Percentiles rank a stretch among this genome's conserved stretches.
Evolutionary conservation across 805 yeast genomes (phyloP).

Genomic region (Candida anglica): DNA sequence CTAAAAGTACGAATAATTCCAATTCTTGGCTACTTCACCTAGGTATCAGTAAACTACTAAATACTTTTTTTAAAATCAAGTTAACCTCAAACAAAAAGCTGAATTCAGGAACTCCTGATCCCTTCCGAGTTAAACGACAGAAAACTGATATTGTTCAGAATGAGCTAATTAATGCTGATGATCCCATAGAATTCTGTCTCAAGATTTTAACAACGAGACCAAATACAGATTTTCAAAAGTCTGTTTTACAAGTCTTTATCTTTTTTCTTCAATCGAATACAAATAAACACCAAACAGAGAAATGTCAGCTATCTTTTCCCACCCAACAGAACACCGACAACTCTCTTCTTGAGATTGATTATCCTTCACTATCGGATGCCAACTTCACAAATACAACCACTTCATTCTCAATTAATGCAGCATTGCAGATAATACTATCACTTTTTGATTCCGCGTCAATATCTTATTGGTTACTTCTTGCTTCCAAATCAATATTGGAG

Average conservation of each 20-base stretch:
- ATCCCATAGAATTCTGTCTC: slow-evolving; percentile 9
- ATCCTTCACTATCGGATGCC: too few species aligned
- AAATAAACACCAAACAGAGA: not conserved
- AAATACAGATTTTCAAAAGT: slow-evolving; percentile 8
- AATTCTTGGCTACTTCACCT: slow-evolving; percentile 42
- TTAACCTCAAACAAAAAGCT: not conserved
- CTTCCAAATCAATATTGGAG: slow-evolving; percentile 13
- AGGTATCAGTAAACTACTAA: slow-evolving; percentile 31
- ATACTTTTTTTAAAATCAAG: slow-evolving; percentile 25
- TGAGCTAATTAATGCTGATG: slow-evolving; percentile 15
- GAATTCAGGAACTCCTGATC: slow-evolving; percentile 2
- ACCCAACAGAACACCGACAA: too few species aligned
- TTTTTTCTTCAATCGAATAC: slow-evolving; percentile 13
- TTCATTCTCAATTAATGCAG: slow-evolving; percentile 13
- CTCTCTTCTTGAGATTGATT: too few species aligned
- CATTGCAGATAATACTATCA: too few species aligned
- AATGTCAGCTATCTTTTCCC: too few species aligned
- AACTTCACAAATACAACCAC: slow-evolving; percentile 5
- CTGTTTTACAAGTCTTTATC: slow-evolving; percentile 14
- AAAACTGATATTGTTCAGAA: slow-evolving; percentile 18
- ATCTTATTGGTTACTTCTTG: slow-evolving; percentile 22
- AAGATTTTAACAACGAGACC: not conserved
- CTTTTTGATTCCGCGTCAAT: slow-evolving; percentile 15
- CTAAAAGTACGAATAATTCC: too few species aligned
- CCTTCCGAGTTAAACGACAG: slow-evolving; percentile 21